A percentile compares a stretch with the other conserved stretches of the same genome.
These are phyloP conservation scores for Orbilia quercus DNA, from an alignment of 2,329 filamentous ascomycete species.

Conservation along the genomic window DNA sequence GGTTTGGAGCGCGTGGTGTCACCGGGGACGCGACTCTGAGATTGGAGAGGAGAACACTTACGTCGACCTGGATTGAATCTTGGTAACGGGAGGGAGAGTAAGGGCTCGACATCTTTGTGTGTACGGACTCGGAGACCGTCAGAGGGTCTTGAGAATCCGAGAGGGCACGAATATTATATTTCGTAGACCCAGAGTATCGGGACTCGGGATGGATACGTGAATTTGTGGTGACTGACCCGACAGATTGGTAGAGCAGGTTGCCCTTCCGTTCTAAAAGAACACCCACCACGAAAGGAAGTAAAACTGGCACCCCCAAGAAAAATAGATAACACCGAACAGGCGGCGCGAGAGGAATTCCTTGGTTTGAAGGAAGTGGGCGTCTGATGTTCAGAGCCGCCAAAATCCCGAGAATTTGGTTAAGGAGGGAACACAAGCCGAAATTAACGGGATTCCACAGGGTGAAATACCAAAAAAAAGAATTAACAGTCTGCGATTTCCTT, in stretches of 20 bases:
- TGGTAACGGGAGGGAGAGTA: slow-evolving; percentile 45
- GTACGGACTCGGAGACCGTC: neutral
- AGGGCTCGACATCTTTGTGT: slow-evolving; percentile 45
- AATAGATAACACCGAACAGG: slow-evolving; percentile 22
- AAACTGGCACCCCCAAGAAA: slow-evolving; percentile 16
- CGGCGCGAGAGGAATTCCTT: slow-evolving; percentile 25
- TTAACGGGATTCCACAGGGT: slow-evolving; percentile 31
- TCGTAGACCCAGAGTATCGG: slow-evolving; percentile 53
- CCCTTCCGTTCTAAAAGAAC: slow-evolving; percentile 55
- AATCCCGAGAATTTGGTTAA: slow-evolving; percentile 52
- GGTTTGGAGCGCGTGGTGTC: slow-evolving; percentile 21
- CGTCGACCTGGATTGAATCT: slow-evolving; percentile 41
- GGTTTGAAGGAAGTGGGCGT: slow-evolving; percentile 24
- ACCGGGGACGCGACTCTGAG: slow-evolving; percentile 14
- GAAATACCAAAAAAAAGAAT: slow-evolving; percentile 10
- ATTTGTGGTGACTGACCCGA: slow-evolving; percentile 52
- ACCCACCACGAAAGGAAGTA: slow-evolving; percentile 34
- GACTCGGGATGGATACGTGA: slow-evolving; percentile 45
- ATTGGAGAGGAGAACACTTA: slow-evolving; percentile 26
- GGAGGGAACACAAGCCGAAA: slow-evolving; percentile 42
- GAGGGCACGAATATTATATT: slow-evolving; percentile 35
- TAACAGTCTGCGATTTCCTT: slow-evolving; percentile 1
- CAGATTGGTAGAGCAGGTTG: slow-evolving; percentile 51
- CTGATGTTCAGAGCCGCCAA: slow-evolving; percentile 17
- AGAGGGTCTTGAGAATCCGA: slow-evolving; percentile 10